Conservation (phyloP, 2,329 filamentous ascomycete species). For the Penicillium sumatraense region DNA sequence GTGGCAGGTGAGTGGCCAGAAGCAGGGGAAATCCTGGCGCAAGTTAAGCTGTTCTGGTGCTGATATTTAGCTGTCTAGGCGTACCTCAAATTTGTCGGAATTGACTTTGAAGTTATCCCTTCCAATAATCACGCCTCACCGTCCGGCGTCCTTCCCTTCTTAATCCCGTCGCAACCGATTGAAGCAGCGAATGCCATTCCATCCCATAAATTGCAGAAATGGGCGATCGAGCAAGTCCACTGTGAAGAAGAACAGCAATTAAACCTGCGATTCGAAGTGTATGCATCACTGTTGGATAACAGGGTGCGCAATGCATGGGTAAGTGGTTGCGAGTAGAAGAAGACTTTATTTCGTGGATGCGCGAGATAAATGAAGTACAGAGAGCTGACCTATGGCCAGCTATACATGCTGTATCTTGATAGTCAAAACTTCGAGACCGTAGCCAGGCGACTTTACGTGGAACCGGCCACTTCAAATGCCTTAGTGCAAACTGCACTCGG, state of each 20-base stretch:
- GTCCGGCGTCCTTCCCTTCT: conserved; percentile 83
- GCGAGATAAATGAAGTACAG: neutral
- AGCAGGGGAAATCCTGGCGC: neutral
- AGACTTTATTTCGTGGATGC: no score
- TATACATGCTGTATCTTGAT: conserved; percentile 81
- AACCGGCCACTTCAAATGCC: conserved; percentile 61
- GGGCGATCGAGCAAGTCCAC: conserved; percentile 60
- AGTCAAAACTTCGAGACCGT: conserved; percentile 67
- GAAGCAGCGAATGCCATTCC: conserved; percentile 56
- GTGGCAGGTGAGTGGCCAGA: conserved; percentile 78
- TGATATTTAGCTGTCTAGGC: conserved; percentile 58
- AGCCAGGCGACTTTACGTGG: conserved; percentile 72
- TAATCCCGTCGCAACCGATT: conserved; percentile 63
- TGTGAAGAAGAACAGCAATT: conserved; percentile 54
- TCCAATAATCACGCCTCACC: conserved; percentile 95
- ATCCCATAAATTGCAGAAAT: conserved; percentile 71
- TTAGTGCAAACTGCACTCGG: conserved; percentile 68
- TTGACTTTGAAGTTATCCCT: conserved; percentile 68
- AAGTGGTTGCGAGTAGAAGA: no score
- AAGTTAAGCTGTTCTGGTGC: neutral
- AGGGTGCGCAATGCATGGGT: conserved; percentile 86
- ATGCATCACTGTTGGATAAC: conserved; percentile 76
- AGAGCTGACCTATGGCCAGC: conserved; percentile 46
- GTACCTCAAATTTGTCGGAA: conserved; percentile 75
- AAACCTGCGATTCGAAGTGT: conserved; percentile 70